Evolutionary conservation across 108 stramenopile species (phyloP).

Genomic region (Schizochytrium sp.): DNA sequence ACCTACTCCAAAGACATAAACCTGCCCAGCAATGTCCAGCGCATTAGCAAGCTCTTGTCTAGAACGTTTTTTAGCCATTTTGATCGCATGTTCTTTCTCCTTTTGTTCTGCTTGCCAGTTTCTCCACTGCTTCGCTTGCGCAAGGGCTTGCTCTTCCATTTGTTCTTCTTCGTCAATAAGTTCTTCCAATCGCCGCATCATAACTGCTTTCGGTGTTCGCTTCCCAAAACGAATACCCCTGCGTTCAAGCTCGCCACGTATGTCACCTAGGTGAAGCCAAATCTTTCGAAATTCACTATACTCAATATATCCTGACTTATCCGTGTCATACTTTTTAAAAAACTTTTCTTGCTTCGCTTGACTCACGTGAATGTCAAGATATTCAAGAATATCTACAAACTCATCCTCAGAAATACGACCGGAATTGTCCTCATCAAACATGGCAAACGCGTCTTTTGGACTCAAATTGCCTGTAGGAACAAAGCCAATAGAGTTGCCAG

Average conservation of each 20-base stretch:
- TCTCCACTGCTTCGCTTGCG: slow-evolving; percentile 75
- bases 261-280: slow-evolving; percentile 73
- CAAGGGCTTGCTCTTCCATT: slow-evolving; percentile 73
- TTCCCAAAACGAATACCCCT: slow-evolving; percentile 75
- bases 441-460: slow-evolving; percentile 79
- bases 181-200: slow-evolving; percentile 72
- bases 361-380: slow-evolving; percentile 66
- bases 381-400: slow-evolving; percentile 79
- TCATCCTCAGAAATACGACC: slow-evolving; percentile 81
- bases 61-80: slow-evolving; percentile 70
- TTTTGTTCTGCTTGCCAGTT: slow-evolving; percentile 71
- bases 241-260: slow-evolving; percentile 75
- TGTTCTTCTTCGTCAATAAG: slow-evolving; percentile 77
- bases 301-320: slow-evolving; percentile 74
- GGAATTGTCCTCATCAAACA: slow-evolving; percentile 80
- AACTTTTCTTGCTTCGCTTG: slow-evolving; percentile 74
- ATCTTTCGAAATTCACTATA: slow-evolving; percentile 80
- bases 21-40: slow-evolving; percentile 78
- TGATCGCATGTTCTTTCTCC: slow-evolving; percentile 66
- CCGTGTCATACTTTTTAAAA: slow-evolving; percentile 76
- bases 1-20: slow-evolving; percentile 80
- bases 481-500: slow-evolving; percentile 77
- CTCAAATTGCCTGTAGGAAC: slow-evolving; percentile 68
- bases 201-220: slow-evolving; percentile 62
- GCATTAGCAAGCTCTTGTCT: slow-evolving; percentile 73